phyloP scores from a whole-genome alignment of 768 basidiomycete genomes.

The Coprinopsis strossmayeri region DNA sequence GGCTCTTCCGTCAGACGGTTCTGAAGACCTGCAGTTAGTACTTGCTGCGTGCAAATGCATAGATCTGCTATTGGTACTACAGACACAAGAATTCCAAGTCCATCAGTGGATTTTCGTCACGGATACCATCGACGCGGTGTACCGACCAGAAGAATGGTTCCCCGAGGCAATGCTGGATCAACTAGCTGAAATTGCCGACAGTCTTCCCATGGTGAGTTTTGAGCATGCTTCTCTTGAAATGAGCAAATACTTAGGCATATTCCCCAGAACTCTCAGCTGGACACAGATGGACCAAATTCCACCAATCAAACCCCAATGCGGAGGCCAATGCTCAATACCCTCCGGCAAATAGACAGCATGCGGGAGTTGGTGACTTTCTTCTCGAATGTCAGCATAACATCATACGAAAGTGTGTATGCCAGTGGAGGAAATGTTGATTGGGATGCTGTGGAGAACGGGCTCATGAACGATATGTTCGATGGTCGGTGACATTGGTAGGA shows the following conservation, averaged over 20 bases:
- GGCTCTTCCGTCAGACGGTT: slow-evolving; percentile 68
- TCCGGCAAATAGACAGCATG: slow-evolving; percentile 78
- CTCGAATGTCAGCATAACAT: slow-evolving; percentile 78
- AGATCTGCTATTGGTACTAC: slow-evolving; percentile 85
- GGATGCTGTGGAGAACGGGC: slow-evolving; percentile 76
- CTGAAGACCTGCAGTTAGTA: slow-evolving; percentile 77
- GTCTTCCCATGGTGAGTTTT: slow-evolving; percentile 44
- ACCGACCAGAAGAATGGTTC: slow-evolving; percentile 75
- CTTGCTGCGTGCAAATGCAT: slow-evolving; percentile 91
- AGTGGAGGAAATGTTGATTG: slow-evolving; percentile 81
- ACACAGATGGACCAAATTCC: slow-evolving; percentile 13
- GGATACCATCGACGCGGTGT: slow-evolving; percentile 93
- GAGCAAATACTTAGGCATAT: background rate
- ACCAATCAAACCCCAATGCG: slow-evolving; percentile 45
- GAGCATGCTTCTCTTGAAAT: background rate
- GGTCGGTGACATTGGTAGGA: slow-evolving; percentile 34
- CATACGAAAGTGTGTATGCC: slow-evolving; percentile 87
- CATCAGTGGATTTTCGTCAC: slow-evolving; percentile 99
- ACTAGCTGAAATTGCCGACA: slow-evolving; percentile 76
- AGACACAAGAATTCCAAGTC: slow-evolving; percentile 99
- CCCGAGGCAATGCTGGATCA: slow-evolving; percentile 91
- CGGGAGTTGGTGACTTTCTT: slow-evolving; percentile 89
- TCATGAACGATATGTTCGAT: slow-evolving; percentile 90
- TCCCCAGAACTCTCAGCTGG: slow-evolving; percentile 20
- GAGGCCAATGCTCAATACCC: slow-evolving; percentile 59